Percentiles rank a stretch among this genome's conserved stretches.
These are phyloP conservation scores for Eucalyptus curtisii DNA, from an alignment of 345 rosid species.

Conservation along the genomic window DNA sequence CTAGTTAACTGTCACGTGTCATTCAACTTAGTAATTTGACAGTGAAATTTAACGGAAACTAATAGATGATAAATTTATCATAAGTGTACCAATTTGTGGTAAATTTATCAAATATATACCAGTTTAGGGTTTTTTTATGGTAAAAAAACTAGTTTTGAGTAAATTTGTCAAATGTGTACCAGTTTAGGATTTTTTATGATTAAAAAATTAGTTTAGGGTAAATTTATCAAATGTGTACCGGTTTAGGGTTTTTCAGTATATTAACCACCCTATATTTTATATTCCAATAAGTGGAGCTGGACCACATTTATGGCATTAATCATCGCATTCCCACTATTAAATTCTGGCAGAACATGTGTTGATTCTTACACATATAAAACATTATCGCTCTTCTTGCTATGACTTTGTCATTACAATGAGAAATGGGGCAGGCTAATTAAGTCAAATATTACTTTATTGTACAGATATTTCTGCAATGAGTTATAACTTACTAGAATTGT, in stretches of 20 bases:
- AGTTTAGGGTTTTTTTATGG: too few species aligned
- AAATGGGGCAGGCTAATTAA: not conserved
- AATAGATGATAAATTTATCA: too few species aligned
- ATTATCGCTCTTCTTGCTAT: not conserved
- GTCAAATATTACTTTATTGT: not conserved
- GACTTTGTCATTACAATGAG: not conserved
- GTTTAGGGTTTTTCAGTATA: too few species aligned
- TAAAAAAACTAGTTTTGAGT: too few species aligned
- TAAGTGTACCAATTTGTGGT: fast-evolving
- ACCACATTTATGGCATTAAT: not conserved
- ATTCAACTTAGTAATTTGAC: too few species aligned
- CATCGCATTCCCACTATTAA: not conserved
- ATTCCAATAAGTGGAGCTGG: not conserved
- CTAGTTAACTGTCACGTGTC: fast-evolving
- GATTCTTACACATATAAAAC: not conserved
- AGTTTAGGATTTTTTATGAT: fast-evolving
- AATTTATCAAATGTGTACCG: fast-evolving
- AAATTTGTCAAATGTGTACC: too few species aligned
- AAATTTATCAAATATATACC: too few species aligned
- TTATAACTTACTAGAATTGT: not conserved
- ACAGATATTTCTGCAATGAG: not conserved
- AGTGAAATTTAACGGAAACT: fast-evolving
- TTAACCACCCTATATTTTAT: too few species aligned
- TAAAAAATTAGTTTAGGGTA: fast-evolving
- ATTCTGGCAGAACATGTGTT: not conserved